These are phyloP conservation scores for Rhodotorula glutinis DNA, from an alignment of 1,284 basidiomycete genomes.

Conservation along the genomic window DNA sequence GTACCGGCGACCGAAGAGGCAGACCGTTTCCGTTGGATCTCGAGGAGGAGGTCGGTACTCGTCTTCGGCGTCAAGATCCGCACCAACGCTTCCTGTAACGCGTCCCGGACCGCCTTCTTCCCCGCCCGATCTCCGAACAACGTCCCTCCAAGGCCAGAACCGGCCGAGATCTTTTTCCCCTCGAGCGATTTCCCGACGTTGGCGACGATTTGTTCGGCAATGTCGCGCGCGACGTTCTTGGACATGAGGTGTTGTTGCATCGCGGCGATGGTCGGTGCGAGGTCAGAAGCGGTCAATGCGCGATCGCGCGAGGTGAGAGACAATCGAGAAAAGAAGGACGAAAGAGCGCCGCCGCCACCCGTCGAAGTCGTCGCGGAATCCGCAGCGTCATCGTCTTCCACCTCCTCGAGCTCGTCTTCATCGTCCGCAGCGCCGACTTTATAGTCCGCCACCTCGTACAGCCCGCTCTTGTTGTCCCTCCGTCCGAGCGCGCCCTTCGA, in stretches of 20 bases:
- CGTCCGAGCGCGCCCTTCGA: conserved; percentile 76
- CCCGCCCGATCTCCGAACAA: not conserved
- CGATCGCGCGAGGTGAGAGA: conserved; percentile 63
- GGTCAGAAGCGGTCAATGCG: conserved; percentile 73
- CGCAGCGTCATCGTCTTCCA: conserved; percentile 50
- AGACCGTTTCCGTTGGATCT: conserved; percentile 55
- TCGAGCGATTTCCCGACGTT: conserved; percentile 82
- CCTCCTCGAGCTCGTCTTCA: conserved; percentile 55
- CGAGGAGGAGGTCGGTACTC: conserved; percentile 86
- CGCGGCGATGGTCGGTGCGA: conserved; percentile 80
- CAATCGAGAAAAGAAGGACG: conserved; percentile 73
- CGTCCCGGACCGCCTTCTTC: conserved; percentile 60
- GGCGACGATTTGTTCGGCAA: conserved; percentile 90
- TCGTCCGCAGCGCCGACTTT: conserved; percentile 50
- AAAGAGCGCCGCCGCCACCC: conserved; percentile 43
- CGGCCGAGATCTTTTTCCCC: conserved; percentile 59
- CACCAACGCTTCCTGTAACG: conserved; percentile 82
- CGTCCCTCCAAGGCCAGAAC: conserved; percentile 57
- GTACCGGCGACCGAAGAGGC: not conserved
- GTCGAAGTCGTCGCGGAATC: not conserved
- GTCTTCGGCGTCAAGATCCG: conserved; percentile 94
- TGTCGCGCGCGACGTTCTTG: conserved; percentile 97
- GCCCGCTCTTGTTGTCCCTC: conserved; percentile 66
- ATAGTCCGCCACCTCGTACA: conserved; percentile 43
- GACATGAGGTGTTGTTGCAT: conserved; percentile 98